Evolutionary conservation across 495 filamentous ascomycete genomes (phyloP), one percentile per base, ranked within the genome.

Genomic region (Penicillium lividum): DNA sequence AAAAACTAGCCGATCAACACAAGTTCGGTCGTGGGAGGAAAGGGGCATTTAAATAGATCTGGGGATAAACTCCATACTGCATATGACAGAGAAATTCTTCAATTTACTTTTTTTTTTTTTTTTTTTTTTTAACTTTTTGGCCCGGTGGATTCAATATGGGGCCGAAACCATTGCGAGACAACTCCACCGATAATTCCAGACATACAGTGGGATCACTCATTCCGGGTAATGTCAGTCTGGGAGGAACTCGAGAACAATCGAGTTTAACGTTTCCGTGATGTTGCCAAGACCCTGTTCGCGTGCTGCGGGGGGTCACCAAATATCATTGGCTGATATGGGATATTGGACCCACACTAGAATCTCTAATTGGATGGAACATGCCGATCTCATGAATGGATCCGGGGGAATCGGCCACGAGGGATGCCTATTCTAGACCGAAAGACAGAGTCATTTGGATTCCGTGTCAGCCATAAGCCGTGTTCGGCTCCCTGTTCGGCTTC

Each of bases 341-440:
- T 11, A 2, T 11, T 3, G 25, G 38, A 2, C 4, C 61, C 54
- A 59, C 43, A 22, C 28, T 3, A 0, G 0, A 4, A 0, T 1
- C 0, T 51, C 5, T 61, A 5, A 68, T 68, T 68, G 65, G 65
- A 27, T 10, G 16, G 58, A 27, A 9, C 33, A 15, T 6, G 42
- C 34, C 51, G 47, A 63, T 58, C 47, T 36, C 43, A 13, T 59
- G 38, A 36, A 53, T 43, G 65, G 62, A 65, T 68, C 65, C 65
- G 65, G 65, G 65, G 65, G 62, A 65, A 62, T 68, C 52, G 54
- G 49, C 62, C 59, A 64, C 61, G 61, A 59, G 59, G 56, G 43
- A 33, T 48, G 51, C 42, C 28, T 16, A 30, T 36, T 45, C 48
- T 53, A 43, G 44, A 25, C 52, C 57, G 38, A 60, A 66, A 13